Percentiles rank a stretch among this genome's conserved stretches.
These are phyloP conservation scores for Phytopythium kandeliae DNA, from an alignment of 352 stramenopile species.

Conservation along the genomic window DNA sequence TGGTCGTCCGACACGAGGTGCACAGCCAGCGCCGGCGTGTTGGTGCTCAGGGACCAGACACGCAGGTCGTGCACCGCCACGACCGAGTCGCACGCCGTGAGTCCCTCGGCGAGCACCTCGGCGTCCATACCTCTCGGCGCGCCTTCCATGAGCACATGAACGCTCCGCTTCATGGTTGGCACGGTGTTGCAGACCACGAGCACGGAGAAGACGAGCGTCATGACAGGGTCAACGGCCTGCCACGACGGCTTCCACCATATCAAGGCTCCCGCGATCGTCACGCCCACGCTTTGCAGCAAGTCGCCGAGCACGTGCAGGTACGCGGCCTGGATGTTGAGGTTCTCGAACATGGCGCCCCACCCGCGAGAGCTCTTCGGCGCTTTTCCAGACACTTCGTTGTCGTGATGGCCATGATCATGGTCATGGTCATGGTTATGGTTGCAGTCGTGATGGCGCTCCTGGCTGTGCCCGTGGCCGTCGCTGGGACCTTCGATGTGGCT, in stretches of 20 bases:
- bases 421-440: neutral
- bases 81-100: constrained; percentile 81
- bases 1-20: constrained; percentile 82
- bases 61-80: constrained; percentile 96
- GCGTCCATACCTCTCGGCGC: constrained; percentile 89
- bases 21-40: constrained; percentile 87
- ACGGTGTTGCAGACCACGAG: constrained; percentile 94
- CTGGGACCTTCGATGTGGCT: neutral
- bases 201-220: constrained; percentile 95
- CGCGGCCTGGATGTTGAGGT: constrained; percentile 95
- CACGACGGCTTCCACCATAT: constrained; percentile 97
- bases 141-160: constrained; percentile 95
- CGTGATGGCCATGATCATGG: constrained; percentile 24
- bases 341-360: constrained; percentile 45
- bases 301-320: constrained; percentile 98
- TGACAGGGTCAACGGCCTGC: constrained; percentile 96
- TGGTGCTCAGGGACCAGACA: constrained; percentile 96
- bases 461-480: constrained; percentile 7
- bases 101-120: constrained; percentile 70
- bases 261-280: constrained; percentile 93
- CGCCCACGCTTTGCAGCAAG: constrained; percentile 95
- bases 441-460: constrained; percentile 20
- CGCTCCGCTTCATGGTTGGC: constrained; percentile 85
- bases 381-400: constrained; percentile 10
- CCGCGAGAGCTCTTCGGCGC: neutral